These are phyloP conservation scores for Meyerozyma sp. DNA, from an alignment of 1,139 yeast species.

Conservation along the genomic window DNA sequence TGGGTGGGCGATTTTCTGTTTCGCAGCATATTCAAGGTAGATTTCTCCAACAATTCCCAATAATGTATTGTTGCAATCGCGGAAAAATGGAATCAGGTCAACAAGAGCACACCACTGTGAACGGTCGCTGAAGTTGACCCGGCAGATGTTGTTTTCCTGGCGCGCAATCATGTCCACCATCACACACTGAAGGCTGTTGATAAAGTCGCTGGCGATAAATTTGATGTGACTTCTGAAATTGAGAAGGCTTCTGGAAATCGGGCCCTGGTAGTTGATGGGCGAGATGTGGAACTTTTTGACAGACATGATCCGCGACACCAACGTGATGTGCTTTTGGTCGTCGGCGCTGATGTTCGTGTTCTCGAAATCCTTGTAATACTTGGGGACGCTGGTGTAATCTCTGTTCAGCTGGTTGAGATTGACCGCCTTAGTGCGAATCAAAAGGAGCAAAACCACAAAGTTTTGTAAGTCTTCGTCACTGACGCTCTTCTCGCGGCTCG, in stretches of 20 bases:
- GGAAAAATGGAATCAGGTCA: slow-evolving; percentile 56
- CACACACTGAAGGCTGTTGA: slow-evolving; percentile 53
- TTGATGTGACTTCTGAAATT: slow-evolving; percentile 64
- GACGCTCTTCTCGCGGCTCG: slow-evolving; percentile 17
- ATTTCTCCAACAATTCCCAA: slow-evolving; percentile 42
- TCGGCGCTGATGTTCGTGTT: slow-evolving; percentile 12
- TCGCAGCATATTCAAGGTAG: slow-evolving; percentile 34
- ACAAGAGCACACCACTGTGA: slow-evolving; percentile 56
- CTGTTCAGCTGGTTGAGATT: slow-evolving; percentile 24
- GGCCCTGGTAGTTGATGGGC: slow-evolving; percentile 63
- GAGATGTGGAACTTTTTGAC: slow-evolving; percentile 48
- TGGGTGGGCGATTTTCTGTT: slow-evolving; percentile 21
- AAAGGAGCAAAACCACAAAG: slow-evolving; percentile 42
- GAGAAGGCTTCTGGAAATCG: slow-evolving; percentile 58
- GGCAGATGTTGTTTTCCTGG: slow-evolving; percentile 46
- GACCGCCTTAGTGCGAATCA: slow-evolving; percentile 28
- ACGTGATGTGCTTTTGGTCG: slow-evolving; percentile 33
- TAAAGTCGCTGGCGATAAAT: slow-evolving; percentile 45
- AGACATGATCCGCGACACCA: slow-evolving; percentile 56
- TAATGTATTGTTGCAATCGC: slow-evolving; percentile 38
- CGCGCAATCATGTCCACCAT: slow-evolving; percentile 47
- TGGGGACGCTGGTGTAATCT: slow-evolving; percentile 33
- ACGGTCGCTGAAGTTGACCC: slow-evolving; percentile 30
- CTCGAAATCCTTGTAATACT: slow-evolving; percentile 25
- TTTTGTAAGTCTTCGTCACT: slow-evolving; percentile 21